Percentiles rank a stretch among this genome's conserved stretches.
phyloP scores from a whole-genome alignment of 257 asterid species.

The Oldenlandia corymbosa region DNA sequence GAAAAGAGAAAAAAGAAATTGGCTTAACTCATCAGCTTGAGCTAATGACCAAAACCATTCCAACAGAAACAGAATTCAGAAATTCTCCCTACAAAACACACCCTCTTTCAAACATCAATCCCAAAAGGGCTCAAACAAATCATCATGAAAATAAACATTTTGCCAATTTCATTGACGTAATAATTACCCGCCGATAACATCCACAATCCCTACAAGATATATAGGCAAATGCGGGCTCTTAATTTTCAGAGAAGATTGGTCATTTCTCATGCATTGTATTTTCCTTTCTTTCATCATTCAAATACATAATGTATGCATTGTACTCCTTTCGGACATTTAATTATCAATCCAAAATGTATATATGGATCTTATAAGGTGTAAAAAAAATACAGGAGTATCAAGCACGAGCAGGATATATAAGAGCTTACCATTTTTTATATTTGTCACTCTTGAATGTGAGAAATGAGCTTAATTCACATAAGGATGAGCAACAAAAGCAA shows the following conservation, averaged over 20 bases:
- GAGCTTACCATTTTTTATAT: constrained; percentile 4
- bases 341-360: too few species aligned
- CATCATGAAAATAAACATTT: not conserved
- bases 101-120: not conserved
- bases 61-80: not conserved
- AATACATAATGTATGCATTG: not conserved
- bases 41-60: not conserved
- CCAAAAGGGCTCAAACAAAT: not conserved
- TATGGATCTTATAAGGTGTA: too few species aligned
- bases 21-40: not conserved
- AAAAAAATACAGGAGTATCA: not conserved
- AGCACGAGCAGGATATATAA: not conserved
- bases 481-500: constrained; percentile 7
- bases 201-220: not conserved
- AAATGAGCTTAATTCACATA: not conserved
- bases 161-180: too few species aligned
- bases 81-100: not conserved
- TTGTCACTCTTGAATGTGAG: constrained; percentile 4
- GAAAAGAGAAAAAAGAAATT: not conserved
- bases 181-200: not conserved
- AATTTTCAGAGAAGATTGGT: too few species aligned
- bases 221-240: not conserved
- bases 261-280: too few species aligned
- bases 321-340: not conserved
- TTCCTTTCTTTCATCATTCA: not conserved